These are phyloP conservation scores for Candida schatavii DNA, from an alignment of 805 yeast species.

Conservation along the genomic window DNA sequence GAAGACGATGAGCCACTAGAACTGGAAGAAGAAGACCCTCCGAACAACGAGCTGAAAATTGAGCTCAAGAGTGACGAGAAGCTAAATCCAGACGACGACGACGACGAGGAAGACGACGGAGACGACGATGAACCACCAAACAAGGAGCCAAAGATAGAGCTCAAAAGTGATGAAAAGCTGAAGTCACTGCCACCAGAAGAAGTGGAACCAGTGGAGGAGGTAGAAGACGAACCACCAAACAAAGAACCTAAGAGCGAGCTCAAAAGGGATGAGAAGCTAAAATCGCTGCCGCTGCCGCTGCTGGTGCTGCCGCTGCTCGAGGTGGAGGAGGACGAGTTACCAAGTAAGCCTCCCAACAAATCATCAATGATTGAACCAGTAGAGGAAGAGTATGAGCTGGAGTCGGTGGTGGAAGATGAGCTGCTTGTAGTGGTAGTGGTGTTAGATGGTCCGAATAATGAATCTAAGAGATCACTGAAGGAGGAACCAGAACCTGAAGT, in stretches of 20 bases:
- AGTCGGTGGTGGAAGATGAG: slow-evolving; percentile 1
- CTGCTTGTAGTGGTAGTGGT: slow-evolving; percentile 3
- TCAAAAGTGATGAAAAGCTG: slow-evolving; percentile 6
- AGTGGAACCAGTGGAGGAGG: slow-evolving; percentile 9
- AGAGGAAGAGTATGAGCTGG: slow-evolving; percentile 6
- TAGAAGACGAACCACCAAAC: slow-evolving; percentile 8
- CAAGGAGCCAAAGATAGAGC: slow-evolving; percentile 10
- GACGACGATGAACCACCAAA: slow-evolving; percentile 10
- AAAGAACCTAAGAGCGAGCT: slow-evolving; percentile 10
- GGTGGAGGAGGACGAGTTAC: slow-evolving; percentile 1
- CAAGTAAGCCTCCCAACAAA: slow-evolving; percentile 12
- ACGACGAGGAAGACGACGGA: slow-evolving; percentile 3
- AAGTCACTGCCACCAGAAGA: slow-evolving; percentile 1
- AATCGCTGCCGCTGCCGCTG: neutral
- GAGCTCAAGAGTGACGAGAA: slow-evolving; percentile 8
- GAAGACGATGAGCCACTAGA: slow-evolving; percentile 4
- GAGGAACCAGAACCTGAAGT: slow-evolving; percentile 1
- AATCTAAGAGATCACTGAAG: slow-evolving; percentile 6
- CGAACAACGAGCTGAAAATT: slow-evolving; percentile 10
- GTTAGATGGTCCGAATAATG: slow-evolving; percentile 7
- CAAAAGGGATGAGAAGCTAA: slow-evolving; percentile 2
- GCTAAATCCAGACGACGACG: slow-evolving; percentile 3
- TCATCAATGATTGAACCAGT: slow-evolving; percentile 8
- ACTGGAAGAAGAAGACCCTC: slow-evolving; percentile 8
- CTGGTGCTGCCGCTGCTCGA: slow-evolving; percentile 7